These are phyloP conservation scores for Hanseniaspora uvarum DNA, from an alignment of 1,139 yeast genomes.

Conservation along the genomic window DNA sequence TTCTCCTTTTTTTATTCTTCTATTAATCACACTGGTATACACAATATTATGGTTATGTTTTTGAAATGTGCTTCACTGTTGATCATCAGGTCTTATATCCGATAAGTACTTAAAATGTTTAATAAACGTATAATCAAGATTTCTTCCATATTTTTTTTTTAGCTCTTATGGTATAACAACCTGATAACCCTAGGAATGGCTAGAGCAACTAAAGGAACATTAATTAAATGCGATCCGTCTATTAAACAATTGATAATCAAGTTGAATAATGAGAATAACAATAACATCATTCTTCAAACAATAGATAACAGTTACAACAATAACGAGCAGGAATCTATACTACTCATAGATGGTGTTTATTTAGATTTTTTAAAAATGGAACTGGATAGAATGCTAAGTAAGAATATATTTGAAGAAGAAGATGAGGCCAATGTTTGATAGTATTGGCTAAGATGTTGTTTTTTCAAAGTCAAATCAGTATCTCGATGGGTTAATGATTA, in stretches of 20 bases:
- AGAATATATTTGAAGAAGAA: constrained; percentile 74
- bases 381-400: constrained; percentile 61
- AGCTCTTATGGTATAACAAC: neutral
- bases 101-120: too few species aligned
- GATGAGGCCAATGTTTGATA: constrained; percentile 33
- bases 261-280: constrained; percentile 53
- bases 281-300: constrained; percentile 72
- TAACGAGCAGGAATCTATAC: constrained; percentile 42
- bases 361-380: constrained; percentile 68
- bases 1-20: neutral
- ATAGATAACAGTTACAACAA: constrained; percentile 48
- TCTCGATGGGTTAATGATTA: too few species aligned
- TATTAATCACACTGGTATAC: neutral
- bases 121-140: too few species aligned
- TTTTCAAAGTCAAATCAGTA: neutral
- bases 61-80: neutral
- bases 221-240: constrained; percentile 68
- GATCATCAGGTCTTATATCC: neutral
- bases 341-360: constrained; percentile 66
- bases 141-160: too few species aligned
- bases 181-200: constrained; percentile 24
- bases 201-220: constrained; percentile 33
- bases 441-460: neutral
- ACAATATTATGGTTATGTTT: neutral
- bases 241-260: constrained; percentile 75